phyloP scores from a whole-genome alignment of 164 flowering plant species.

The Chimonanthus praecox region DNA sequence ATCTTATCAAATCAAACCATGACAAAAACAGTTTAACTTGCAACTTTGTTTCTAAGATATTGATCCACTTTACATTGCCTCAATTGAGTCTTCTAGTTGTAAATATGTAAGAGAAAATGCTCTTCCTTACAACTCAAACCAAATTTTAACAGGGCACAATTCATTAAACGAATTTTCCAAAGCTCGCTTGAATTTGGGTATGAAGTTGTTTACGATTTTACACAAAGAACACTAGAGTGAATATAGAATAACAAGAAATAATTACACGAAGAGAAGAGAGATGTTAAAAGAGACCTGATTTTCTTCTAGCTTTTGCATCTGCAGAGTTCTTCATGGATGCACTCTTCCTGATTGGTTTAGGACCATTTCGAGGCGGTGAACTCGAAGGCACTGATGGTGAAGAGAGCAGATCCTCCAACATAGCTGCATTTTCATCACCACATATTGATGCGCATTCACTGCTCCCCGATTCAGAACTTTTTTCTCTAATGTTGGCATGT shows the following conservation, averaged over 20 bases:
- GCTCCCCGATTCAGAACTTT: constrained; percentile 57
- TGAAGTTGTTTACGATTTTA: background rate
- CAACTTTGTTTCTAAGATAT: no score
- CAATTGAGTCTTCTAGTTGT: background rate
- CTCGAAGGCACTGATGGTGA: constrained; percentile 1
- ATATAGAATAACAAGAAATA: background rate
- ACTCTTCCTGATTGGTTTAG: constrained; percentile 28
- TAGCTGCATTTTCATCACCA: constrained; percentile 36
- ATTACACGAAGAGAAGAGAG: background rate
- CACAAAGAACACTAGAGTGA: background rate
- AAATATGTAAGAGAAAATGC: background rate
- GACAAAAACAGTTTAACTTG: no score
- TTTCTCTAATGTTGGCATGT: constrained; percentile 20
- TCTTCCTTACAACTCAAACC: no score
- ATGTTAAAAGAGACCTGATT: constrained; percentile 31
- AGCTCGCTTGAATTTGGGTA: background rate
- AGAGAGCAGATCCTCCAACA: constrained; percentile 35
- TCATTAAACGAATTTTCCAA: background rate
- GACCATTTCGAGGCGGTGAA: constrained; percentile 17
- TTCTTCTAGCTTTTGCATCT: constrained; percentile 33
- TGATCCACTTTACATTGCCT: no score
- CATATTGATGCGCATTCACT: constrained; percentile 45
- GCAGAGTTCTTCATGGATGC: constrained; percentile 25
- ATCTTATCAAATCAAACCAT: no score
- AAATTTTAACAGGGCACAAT: background rate